phyloP scores from a whole-genome alignment of 352 stramenopile genomes.

The Phytophthora constricta region DNA sequence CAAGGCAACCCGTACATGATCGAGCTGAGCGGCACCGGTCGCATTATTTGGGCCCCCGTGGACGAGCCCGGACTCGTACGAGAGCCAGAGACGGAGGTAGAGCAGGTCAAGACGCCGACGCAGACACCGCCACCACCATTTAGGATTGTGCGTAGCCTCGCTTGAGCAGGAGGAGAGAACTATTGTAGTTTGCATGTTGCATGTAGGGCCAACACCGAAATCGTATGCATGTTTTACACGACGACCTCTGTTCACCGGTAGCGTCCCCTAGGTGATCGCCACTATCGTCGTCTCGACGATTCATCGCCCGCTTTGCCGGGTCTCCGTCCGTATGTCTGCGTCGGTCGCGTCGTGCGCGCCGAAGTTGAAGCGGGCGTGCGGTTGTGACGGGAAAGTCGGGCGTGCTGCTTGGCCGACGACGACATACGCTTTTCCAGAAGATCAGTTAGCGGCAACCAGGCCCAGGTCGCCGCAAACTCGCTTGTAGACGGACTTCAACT shows the following conservation, averaged over 20 bases:
- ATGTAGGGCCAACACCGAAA: background rate
- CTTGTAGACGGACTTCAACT: slow-evolving; percentile 15
- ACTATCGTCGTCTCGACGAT: too few relatives aligned
- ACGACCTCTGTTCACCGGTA: too few relatives aligned
- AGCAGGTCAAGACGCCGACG: slow-evolving; percentile 16
- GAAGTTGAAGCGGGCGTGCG: slow-evolving; percentile 19
- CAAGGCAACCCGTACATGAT: slow-evolving; percentile 61
- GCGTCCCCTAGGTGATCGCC: too few relatives aligned
- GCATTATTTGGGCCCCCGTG: slow-evolving; percentile 52
- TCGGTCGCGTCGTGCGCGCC: too few relatives aligned
- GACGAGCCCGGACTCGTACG: slow-evolving; percentile 48
- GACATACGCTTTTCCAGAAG: background rate
- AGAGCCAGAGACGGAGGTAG: slow-evolving; percentile 20
- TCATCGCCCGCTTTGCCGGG: too few relatives aligned
- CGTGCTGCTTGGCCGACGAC: background rate
- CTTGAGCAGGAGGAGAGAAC: slow-evolving; percentile 6
- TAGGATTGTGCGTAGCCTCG: slow-evolving; percentile 35
- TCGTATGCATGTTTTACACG: too few relatives aligned
- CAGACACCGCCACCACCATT: slow-evolving; percentile 21
- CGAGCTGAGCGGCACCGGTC: slow-evolving; percentile 38
- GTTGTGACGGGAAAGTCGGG: slow-evolving; percentile 16
- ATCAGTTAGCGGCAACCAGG: too few relatives aligned
- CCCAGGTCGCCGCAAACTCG: too few relatives aligned
- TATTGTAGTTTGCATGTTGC: slow-evolving; percentile 5
- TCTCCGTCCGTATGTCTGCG: too few relatives aligned